phyloP scores from a whole-genome alignment of 192 early-diverging fungal genomes.

The Coemansia reversa region DNA sequence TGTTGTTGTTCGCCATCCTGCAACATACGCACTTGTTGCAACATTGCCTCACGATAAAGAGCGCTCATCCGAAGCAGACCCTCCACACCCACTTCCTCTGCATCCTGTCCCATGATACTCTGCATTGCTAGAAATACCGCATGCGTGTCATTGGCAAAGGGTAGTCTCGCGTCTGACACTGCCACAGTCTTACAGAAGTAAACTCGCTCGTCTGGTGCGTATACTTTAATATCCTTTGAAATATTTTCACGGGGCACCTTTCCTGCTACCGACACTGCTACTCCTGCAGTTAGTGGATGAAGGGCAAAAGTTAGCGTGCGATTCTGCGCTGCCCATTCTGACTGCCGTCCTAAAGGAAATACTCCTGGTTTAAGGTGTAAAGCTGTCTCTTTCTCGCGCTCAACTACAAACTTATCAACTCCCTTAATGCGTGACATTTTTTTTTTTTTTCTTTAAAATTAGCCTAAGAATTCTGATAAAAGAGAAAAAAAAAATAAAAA shows the following conservation, averaged over 20 bases:
- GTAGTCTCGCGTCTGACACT: slow-evolving; percentile 25
- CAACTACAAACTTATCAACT: slow-evolving; percentile 29
- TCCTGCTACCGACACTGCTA: slow-evolving; percentile 31
- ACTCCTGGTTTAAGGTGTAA: slow-evolving; percentile 21
- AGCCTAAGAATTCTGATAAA: background rate
- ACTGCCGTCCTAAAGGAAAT: slow-evolving; percentile 26
- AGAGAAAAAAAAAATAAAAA: background rate
- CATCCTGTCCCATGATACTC: slow-evolving; percentile 16
- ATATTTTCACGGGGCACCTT: slow-evolving; percentile 26
- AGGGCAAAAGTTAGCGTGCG: slow-evolving; percentile 31
- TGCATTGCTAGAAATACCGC: slow-evolving; percentile 45
- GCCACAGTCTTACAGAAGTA: slow-evolving; percentile 18
- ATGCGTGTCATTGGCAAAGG: slow-evolving; percentile 51
- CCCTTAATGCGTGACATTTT: slow-evolving; percentile 18
- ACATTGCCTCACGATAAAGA: slow-evolving; percentile 50
- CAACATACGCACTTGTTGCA: slow-evolving; percentile 37
- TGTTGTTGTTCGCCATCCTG: slow-evolving; percentile 10
- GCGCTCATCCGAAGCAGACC: slow-evolving; percentile 27
- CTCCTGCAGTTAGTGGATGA: slow-evolving; percentile 24
- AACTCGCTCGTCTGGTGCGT: slow-evolving; percentile 34
- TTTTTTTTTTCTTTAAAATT: background rate
- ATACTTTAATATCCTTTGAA: background rate
- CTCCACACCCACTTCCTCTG: slow-evolving; percentile 12
- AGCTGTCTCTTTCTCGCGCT: slow-evolving; percentile 23
- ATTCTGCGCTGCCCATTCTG: slow-evolving; percentile 37